Conservation (phyloP, 495 filamentous ascomycete genomes). For the Aspergillus cavernicola region DNA sequence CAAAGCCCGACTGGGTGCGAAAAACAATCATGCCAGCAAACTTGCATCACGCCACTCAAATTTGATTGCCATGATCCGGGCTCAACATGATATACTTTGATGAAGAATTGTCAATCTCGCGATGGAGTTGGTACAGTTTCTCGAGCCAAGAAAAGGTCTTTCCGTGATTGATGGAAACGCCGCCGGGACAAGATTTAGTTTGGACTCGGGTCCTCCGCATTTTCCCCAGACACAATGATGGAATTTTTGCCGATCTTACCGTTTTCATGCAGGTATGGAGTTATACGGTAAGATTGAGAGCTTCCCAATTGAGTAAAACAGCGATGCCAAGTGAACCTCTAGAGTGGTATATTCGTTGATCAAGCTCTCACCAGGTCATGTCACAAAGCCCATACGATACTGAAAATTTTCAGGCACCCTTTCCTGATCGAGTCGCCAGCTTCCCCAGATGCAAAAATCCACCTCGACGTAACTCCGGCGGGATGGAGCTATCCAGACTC, state of each 20-base stretch:
- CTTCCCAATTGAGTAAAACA: constrained; percentile 1
- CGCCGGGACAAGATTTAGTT: neutral
- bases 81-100: too few species aligned
- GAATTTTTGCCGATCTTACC: neutral
- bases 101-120: neutral
- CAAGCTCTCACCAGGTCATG: neutral
- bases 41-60: too few species aligned
- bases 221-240: constrained; percentile 8
- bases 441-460: neutral
- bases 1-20: too few species aligned
- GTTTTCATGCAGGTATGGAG: neutral
- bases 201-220: constrained; percentile 4
- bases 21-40: too few species aligned
- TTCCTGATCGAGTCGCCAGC: neutral
- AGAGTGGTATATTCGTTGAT: neutral
- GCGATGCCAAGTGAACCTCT: neutral
- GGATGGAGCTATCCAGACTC: constrained; percentile 20
- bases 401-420: neutral
- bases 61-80: too few species aligned
- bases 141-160: neutral
- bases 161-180: constrained; percentile 18
- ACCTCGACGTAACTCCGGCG: constrained; percentile 25
- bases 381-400: neutral
- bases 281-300: neutral
- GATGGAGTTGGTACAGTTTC: neutral